Base-by-base conservation (phyloP, 306 rosid species). In the Acacia acuminata region DNA sequence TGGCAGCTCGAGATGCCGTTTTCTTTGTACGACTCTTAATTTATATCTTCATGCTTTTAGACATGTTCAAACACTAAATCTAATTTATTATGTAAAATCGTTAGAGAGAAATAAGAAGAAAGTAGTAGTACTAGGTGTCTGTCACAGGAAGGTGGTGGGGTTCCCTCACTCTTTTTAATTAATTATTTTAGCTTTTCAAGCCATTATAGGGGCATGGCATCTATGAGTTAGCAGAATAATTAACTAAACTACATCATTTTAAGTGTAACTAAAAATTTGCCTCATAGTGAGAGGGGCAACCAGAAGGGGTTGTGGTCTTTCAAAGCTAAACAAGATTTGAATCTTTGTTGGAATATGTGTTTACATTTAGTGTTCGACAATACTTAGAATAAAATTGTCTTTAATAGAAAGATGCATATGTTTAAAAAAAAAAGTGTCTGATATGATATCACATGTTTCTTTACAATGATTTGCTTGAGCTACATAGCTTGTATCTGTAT, bases 1-100 rank as follows among this genome's bases (percentile, higher is more conserved):
- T 94, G 97, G 97, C 96, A 12, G 89, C 99, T 12, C 84, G 90
- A 77, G 90, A 90, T 68, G 96, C 98, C 0, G 97, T 96, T 78
- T 87, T 88, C 92, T 85, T 65, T 79, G 99, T 92, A 89, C 38
- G 77, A 40, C n/a, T 68, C 5, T 13, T 15, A 38, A 7, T 14
- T 50, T 50, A 14, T 15, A 0, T 11, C 13, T 2, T 64, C 17
- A 30, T 27, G 38, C 14, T 12, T 48, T 48, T 10, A 48, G 17
- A 48, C 53, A 27, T 64, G 17, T 32, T 65, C n/a, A 53, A 19
- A 53, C 24, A 53, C 24, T 7, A 55, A 20, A 20, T 55, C 12
- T 55, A 55, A 55, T 55, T 16, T 51, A 51, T 51, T 15, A 15
- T 48, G 15, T 53, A 19, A 58, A n/a, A 58, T 20, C 22, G 32